Evolutionary conservation across 2,329 filamentous ascomycete species (phyloP).

Genomic region (Fusarium cicatricum): DNA sequence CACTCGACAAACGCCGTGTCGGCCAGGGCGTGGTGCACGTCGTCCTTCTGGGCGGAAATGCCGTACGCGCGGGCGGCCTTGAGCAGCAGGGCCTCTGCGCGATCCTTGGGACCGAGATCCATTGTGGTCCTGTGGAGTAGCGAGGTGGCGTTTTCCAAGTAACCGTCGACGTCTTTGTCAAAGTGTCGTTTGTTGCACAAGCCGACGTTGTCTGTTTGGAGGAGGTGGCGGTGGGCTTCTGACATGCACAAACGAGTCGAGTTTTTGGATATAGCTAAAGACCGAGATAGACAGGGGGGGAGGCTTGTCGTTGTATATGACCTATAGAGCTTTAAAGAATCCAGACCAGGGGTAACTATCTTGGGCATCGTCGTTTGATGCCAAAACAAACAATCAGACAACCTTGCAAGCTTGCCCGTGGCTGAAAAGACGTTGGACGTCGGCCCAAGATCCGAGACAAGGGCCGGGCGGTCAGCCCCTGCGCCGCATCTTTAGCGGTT

Average conservation of each 20-base stretch:
- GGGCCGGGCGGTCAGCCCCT: conserved; percentile 33
- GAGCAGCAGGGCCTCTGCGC: conserved; percentile 47
- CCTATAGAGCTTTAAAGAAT: too few species aligned
- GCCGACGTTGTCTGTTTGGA: conserved; percentile 15
- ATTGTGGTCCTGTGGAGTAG: conserved; percentile 45
- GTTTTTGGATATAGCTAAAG: too few species aligned
- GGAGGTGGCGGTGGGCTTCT: background rate
- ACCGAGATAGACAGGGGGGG: background rate
- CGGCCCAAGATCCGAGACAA: conserved; percentile 37
- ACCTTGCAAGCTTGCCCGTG: background rate
- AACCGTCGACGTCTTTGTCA: conserved; percentile 14
- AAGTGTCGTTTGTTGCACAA: conserved; percentile 32
- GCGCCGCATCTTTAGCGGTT: conserved; percentile 16
- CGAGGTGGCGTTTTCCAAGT: conserved; percentile 45
- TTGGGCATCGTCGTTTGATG: background rate
- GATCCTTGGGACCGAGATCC: conserved; percentile 40
- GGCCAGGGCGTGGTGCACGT: conserved; percentile 49
- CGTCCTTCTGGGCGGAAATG: conserved; percentile 46
- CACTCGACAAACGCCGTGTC: conserved; percentile 55
- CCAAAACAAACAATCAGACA: conserved; percentile 23
- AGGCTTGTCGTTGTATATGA: background rate
- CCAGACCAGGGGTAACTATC: too few species aligned
- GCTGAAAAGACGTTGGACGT: conserved; percentile 20
- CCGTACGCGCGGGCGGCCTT: conserved; percentile 45
- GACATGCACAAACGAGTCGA: background rate